phyloP scores from a whole-genome alignment of 768 basidiomycete species.

The Suillus subalutaceus region DNA sequence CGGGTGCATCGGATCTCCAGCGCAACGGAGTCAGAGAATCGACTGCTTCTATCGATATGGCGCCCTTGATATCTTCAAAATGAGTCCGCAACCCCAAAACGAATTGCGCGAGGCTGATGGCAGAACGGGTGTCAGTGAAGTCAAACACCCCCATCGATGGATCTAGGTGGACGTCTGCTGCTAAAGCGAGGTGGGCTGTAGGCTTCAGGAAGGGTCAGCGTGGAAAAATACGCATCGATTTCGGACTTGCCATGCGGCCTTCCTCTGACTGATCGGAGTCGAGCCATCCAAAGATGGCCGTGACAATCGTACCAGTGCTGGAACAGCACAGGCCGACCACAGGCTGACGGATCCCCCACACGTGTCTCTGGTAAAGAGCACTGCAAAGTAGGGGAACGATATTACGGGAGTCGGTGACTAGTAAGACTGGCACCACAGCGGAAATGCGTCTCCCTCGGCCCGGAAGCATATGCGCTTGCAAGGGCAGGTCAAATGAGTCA shows the following conservation, averaged over 20 bases:
- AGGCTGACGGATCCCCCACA: conserved; percentile 11
- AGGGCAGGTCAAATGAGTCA: conserved; percentile 8
- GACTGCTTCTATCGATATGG: background rate
- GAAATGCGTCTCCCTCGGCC: background rate
- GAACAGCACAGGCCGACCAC: conserved; percentile 10
- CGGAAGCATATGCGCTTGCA: conserved; percentile 7
- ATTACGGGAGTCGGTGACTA: conserved; percentile 9
- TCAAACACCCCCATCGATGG: conserved; percentile 3
- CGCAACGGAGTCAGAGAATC: background rate
- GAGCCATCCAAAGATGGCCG: background rate
- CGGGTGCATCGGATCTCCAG: conserved; percentile 5
- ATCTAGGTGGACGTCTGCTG: background rate
- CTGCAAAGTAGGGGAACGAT: conserved; percentile 7
- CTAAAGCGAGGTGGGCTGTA: background rate
- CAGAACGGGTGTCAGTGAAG: background rate
- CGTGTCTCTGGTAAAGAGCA: conserved; percentile 9
- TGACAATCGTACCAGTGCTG: background rate
- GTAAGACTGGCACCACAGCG: conserved; percentile 9
- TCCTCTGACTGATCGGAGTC: background rate
- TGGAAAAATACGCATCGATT: background rate
- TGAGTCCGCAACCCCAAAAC: conserved; percentile 6
- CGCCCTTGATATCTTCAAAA: background rate
- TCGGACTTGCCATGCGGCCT: background rate
- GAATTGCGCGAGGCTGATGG: conserved; percentile 1
- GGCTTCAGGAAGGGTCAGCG: conserved; percentile 4